Conservation (phyloP, 2,329 filamentous ascomycete genomes). For the Calycina herbarum region DNA sequence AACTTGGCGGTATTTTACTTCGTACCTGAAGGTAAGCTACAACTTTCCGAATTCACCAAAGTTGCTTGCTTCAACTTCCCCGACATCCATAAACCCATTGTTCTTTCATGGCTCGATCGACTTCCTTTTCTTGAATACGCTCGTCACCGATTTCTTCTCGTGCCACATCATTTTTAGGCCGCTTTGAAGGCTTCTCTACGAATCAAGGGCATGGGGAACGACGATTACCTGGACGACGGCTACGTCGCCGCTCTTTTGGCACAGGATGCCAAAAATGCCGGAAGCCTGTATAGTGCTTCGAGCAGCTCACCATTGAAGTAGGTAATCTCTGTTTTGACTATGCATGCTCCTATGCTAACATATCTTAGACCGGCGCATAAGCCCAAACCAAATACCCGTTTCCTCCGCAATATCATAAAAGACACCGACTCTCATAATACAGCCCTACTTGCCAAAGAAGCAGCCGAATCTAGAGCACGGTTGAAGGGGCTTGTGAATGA, state of each 20-base stretch:
- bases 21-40: not conserved
- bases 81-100: not conserved
- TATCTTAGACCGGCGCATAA: slow-evolving; percentile 48
- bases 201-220: slow-evolving; percentile 27
- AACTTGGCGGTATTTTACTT: not conserved
- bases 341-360: not conserved
- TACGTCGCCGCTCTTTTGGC: slow-evolving; percentile 79
- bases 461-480: slow-evolving; percentile 72
- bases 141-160: not conserved
- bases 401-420: slow-evolving; percentile 83
- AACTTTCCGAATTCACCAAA: not conserved
- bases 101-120: not conserved
- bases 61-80: not conserved
- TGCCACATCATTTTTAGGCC: not conserved
- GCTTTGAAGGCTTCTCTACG: not conserved
- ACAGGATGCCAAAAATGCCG: slow-evolving; percentile 69
- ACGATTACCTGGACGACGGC: slow-evolving; percentile 65
- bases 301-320: slow-evolving; percentile 26
- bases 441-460: slow-evolving; percentile 79
- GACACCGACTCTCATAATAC: slow-evolving; percentile 89
- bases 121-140: not conserved
- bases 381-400: slow-evolving; percentile 89
- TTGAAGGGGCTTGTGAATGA: slow-evolving; percentile 60
- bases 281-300: not conserved
- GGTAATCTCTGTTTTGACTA: slow-evolving; percentile 7